These are phyloP conservation scores for Thecaphora frezii DNA, from an alignment of 1,284 basidiomycete species.

Conservation along the genomic window DNA sequence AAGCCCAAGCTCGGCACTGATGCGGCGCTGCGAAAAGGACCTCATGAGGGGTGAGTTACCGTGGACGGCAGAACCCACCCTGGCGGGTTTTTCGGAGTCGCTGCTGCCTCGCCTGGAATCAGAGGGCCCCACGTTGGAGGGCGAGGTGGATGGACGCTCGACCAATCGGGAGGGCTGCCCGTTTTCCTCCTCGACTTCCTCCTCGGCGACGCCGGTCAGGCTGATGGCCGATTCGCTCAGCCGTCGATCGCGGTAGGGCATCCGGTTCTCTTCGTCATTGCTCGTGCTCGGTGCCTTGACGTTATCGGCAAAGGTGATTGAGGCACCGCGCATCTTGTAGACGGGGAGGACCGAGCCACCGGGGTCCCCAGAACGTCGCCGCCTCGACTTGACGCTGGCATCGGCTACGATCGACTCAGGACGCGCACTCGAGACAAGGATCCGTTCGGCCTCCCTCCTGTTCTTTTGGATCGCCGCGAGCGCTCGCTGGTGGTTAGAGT, in stretches of 20 bases:
- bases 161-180: constrained; percentile 7
- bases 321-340: constrained; percentile 12
- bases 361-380: constrained; percentile 26
- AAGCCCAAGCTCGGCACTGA: constrained; percentile 44
- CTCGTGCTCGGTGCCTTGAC: constrained; percentile 28
- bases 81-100: constrained; percentile 27
- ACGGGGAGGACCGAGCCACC: background rate
- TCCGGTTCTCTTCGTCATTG: constrained; percentile 32
- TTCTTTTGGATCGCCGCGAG: constrained; percentile 22
- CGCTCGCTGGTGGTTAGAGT: background rate
- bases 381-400: constrained; percentile 5
- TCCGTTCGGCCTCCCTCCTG: constrained; percentile 35
- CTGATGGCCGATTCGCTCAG: constrained; percentile 49
- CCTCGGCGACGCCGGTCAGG: constrained; percentile 45
- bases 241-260: constrained; percentile 49
- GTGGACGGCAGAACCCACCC: too few relatives aligned
- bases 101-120: constrained; percentile 29
- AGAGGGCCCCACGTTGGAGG: constrained; percentile 3
- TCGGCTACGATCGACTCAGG: background rate
- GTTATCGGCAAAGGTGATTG: constrained; percentile 44
- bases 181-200: constrained; percentile 32
- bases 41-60: constrained; percentile 17
- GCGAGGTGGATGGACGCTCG: constrained; percentile 6
- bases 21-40: constrained; percentile 40
- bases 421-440: constrained; percentile 8